Base-by-base conservation (phyloP, 2,329 filamentous ascomycete species). In the Pseudocercospora cruenta region DNA sequence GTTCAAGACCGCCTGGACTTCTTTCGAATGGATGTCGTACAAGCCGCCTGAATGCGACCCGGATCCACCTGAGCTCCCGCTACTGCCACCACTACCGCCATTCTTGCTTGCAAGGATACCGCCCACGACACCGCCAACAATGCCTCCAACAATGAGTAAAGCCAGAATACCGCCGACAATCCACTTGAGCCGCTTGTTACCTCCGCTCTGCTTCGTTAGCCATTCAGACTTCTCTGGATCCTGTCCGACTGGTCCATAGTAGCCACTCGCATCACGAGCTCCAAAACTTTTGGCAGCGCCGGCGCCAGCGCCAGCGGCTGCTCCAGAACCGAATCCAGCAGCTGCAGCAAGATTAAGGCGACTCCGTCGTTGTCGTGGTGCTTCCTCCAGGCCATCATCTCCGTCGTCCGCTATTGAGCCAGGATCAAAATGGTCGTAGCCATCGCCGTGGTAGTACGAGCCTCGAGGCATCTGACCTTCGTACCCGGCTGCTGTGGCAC, bases 321-420 rank as follows among this genome's bases (percentile, higher is more conserved):
- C 64, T 75, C 57, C 77, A 79, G 59, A 67, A 58, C 45, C 67
- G 60, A 58, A 57, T 51, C 65, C 66, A 86, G 84, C 76, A 83
- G 81, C 72, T 77, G 79, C 59, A 53, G 73, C 60, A 19, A 62
- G 21, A 59, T 28, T 65, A 47, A 61, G 58, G 55, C 62, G 64
- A 58, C 65, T 67, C 39, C 65, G 67, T 26, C 62, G 60, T 55
- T 66, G 66, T 57, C 62, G 43, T 14, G 60, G 62, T 78, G 66
- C 80, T 71, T 86, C 89, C 4, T 86, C 84, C 60, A 95, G 84
- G 1, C 91, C 93, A 76, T 96, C 94, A 74, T 97, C 94, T 28
- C 92, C 93, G 75, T 97, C 94, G 76, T 97, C 94, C 22, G 86
- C 87, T 69, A 97, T 94, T 14, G 90, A 88, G 73, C 91, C 88